These are phyloP conservation scores for Sporothrix inflata DNA, from an alignment of 2,329 filamentous ascomycete species.

Conservation along the genomic window DNA sequence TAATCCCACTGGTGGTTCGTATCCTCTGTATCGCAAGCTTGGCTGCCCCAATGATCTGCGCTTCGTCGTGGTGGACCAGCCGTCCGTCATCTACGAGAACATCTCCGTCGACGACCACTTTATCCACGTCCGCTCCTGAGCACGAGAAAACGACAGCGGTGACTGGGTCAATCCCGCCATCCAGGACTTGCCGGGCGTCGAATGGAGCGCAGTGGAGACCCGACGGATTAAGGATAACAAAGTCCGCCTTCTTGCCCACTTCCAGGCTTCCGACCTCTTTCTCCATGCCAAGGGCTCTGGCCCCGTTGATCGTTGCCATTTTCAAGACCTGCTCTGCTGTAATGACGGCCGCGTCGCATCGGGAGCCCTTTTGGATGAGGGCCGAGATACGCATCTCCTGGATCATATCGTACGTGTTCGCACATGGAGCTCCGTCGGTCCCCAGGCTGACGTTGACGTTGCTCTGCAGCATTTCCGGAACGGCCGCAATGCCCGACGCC, in stretches of 20 bases:
- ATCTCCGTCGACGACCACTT: conserved; percentile 38
- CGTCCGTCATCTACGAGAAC: conserved; percentile 35
- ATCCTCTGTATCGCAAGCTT: conserved; percentile 4
- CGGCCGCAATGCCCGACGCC: neutral
- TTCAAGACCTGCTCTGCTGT: neutral
- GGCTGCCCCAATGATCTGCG: conserved; percentile 30
- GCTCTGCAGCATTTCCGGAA: neutral
- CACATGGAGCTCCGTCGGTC: neutral
- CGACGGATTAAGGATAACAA: neutral
- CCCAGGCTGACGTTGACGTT: neutral
- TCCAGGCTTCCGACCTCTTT: neutral
- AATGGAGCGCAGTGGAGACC: conserved; percentile 38
- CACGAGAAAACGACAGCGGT: conserved; percentile 41
- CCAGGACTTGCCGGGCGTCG: conserved; percentile 42
- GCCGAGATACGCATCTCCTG: neutral
- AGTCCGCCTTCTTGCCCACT: conserved; percentile 6
- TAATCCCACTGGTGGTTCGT: conserved; percentile 15
- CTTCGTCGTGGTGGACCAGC: conserved; percentile 36
- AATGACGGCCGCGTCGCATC: neutral
- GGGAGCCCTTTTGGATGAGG: neutral
- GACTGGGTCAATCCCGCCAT: conserved; percentile 44
- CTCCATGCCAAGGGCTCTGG: neutral
- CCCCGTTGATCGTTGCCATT: neutral
- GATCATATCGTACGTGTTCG: conserved; percentile 6
- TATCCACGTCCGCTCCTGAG: conserved; percentile 36